Evolutionary conservation across 1,139 yeast genomes (phyloP).

Genomic region (Debaryomyces udenii): DNA sequence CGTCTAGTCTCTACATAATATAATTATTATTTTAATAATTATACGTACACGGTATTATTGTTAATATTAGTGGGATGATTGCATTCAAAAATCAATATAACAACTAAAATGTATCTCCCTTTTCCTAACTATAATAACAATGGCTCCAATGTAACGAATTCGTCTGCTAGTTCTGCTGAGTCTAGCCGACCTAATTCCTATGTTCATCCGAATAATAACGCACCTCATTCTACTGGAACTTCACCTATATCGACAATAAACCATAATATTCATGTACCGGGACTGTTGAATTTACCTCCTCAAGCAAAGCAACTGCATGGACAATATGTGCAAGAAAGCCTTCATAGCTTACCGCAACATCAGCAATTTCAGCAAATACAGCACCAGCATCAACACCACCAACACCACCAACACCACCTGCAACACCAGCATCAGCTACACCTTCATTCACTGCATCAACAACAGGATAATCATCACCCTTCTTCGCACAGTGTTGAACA

Average conservation of each 20-base stretch:
- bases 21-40: too few species aligned
- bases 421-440: slow-evolving; percentile 15
- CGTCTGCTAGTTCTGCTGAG: not conserved
- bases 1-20: too few species aligned
- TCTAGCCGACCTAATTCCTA: not conserved
- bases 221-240: not conserved
- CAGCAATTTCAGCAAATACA: slow-evolving; percentile 13
- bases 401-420: slow-evolving; percentile 15
- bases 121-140: slow-evolving; percentile 16
- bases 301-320: slow-evolving; percentile 7
- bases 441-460: slow-evolving; percentile 12
- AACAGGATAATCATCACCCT: slow-evolving; percentile 11
- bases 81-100: too few species aligned
- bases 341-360: slow-evolving; percentile 9
- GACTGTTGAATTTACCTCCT: not conserved
- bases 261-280: not conserved
- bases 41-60: too few species aligned
- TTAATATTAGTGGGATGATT: too few species aligned
- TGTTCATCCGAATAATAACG: not conserved
- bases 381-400: slow-evolving; percentile 13
- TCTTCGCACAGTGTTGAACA: slow-evolving; percentile 12
- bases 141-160: slow-evolving; percentile 2
- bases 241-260: slow-evolving; percentile 1
- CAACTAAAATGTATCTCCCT: slow-evolving; percentile 23
- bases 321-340: slow-evolving; percentile 1